phyloP scores from a whole-genome alignment of 2,329 filamentous ascomycete species.

The Domatiomyces globalis region DNA sequence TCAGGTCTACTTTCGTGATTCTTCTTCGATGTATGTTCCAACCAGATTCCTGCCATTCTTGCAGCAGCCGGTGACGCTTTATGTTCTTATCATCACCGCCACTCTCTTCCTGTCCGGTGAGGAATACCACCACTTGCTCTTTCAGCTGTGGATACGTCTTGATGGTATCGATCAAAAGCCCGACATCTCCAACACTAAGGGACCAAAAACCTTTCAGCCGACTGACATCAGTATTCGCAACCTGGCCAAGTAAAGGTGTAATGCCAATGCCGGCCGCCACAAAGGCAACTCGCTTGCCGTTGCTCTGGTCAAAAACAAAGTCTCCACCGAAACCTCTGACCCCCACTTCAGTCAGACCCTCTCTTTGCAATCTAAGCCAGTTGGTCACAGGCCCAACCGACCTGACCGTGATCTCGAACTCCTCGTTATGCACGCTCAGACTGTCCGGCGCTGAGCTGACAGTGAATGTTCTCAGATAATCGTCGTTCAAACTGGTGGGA shows the following conservation, averaged over 20 bases:
- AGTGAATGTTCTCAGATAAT: conserved; percentile 72
- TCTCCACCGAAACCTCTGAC: conserved; percentile 61
- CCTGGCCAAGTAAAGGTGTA: conserved; percentile 62
- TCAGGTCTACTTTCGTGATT: conserved; percentile 35
- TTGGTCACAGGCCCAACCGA: conserved; percentile 55
- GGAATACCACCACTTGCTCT: conserved; percentile 43
- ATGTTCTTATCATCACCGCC: conserved; percentile 25
- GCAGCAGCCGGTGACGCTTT: no score
- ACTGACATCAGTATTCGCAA: conserved; percentile 35
- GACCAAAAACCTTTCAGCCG: conserved; percentile 54
- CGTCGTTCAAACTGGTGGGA: conserved; percentile 67
- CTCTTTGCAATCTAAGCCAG: conserved; percentile 47
- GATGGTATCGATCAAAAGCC: conserved; percentile 48
- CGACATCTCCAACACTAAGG: conserved; percentile 46
- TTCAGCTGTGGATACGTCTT: conserved; percentile 39
- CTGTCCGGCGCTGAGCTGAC: conserved; percentile 47
- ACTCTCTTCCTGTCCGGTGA: conserved; percentile 38
- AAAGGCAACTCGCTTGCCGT: conserved; percentile 38
- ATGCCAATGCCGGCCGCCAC: conserved; percentile 71
- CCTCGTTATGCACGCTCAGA: conserved; percentile 23
- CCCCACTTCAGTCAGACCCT: conserved; percentile 45
- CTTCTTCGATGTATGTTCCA: conserved; percentile 32
- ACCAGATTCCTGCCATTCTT: conserved; percentile 21
- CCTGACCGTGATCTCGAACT: conserved; percentile 60
- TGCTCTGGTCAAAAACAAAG: conserved; percentile 33